These are phyloP conservation scores for Penstemon eatonii DNA, from an alignment of 257 asterid genomes.

Conservation along the genomic window DNA sequence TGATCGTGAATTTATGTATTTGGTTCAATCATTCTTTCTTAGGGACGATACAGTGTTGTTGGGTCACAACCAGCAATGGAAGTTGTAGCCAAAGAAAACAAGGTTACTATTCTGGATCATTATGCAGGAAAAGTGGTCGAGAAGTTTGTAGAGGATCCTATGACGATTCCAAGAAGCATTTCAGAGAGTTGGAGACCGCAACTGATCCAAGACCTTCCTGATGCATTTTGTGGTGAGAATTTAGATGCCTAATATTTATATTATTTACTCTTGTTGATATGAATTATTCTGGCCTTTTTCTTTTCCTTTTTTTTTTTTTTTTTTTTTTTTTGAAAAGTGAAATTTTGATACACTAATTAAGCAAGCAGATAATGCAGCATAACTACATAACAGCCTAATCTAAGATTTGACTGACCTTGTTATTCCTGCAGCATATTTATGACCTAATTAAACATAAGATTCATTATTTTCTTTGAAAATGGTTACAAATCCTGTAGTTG, in stretches of 20 bases:
- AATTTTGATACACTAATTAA: background rate
- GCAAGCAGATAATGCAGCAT: background rate
- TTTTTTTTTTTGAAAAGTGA: background rate
- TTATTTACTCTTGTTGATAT: background rate
- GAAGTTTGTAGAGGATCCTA: slow-evolving; percentile 67
- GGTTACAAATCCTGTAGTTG: background rate
- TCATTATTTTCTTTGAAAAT: slow-evolving; percentile 9
- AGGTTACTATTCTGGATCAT: slow-evolving; percentile 72
- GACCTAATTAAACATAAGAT: slow-evolving; percentile 4
- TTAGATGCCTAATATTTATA: background rate
- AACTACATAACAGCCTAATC: background rate
- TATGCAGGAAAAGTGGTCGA: slow-evolving; percentile 41
- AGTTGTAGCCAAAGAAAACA: slow-evolving; percentile 71
- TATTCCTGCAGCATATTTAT: background rate
- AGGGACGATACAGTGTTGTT: slow-evolving; percentile 94
- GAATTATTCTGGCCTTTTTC: slow-evolving; percentile 16
- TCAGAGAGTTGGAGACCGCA: slow-evolving; percentile 79
- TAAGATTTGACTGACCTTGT: slow-evolving; percentile 5
- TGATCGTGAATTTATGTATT: background rate
- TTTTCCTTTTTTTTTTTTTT: background rate
- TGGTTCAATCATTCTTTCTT: slow-evolving; percentile 8
- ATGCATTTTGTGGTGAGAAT: slow-evolving; percentile 74
- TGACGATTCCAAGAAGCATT: slow-evolving; percentile 61
- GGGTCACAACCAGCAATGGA: slow-evolving; percentile 87
- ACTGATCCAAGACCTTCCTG: slow-evolving; percentile 67